These are phyloP conservation scores for Mycena belliarum DNA, from an alignment of 768 basidiomycete species.

Conservation along the genomic window DNA sequence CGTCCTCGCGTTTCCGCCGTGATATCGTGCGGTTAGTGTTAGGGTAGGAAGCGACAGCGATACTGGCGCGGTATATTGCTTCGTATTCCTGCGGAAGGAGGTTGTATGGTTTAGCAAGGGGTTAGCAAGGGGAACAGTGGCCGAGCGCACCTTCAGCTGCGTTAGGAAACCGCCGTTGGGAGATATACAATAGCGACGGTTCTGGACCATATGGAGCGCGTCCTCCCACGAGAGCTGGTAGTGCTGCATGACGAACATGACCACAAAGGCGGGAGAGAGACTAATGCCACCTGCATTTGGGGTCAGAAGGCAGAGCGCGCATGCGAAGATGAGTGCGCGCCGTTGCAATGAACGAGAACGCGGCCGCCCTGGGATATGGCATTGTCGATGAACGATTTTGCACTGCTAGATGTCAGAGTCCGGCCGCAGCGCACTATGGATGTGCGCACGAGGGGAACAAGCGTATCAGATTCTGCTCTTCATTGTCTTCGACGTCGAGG, in stretches of 20 bases:
- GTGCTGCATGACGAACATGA: conserved; percentile 92
- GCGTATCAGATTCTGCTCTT: conserved; percentile 92
- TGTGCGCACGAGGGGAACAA: conserved; percentile 73
- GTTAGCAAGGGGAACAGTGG: neutral
- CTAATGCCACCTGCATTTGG: conserved; percentile 72
- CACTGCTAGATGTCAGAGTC: conserved; percentile 43
- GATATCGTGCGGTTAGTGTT: conserved; percentile 44
- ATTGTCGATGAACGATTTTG: conserved; percentile 72
- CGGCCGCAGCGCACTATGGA: conserved; percentile 25
- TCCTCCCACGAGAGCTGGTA: conserved; percentile 85
- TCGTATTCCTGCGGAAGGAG: conserved; percentile 73
- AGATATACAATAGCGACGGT: conserved; percentile 89
- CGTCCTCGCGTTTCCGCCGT: conserved; percentile 72
- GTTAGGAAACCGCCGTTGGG: conserved; percentile 91
- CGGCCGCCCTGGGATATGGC: conserved; percentile 66
- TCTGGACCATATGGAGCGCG: conserved; percentile 85
- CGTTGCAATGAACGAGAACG: conserved; percentile 89
- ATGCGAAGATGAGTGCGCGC: conserved; percentile 40
- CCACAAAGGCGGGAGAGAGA: conserved; percentile 84
- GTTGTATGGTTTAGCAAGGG: too few species aligned
- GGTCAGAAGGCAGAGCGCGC: neutral
- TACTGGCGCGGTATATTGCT: conserved; percentile 82
- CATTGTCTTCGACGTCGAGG: conserved; percentile 87
- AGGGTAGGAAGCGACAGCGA: conserved; percentile 66
- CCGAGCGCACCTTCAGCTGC: conserved; percentile 73